phyloP scores from a whole-genome alignment of 1,284 basidiomycete species.

The Rhodotorula sp. region DNA sequence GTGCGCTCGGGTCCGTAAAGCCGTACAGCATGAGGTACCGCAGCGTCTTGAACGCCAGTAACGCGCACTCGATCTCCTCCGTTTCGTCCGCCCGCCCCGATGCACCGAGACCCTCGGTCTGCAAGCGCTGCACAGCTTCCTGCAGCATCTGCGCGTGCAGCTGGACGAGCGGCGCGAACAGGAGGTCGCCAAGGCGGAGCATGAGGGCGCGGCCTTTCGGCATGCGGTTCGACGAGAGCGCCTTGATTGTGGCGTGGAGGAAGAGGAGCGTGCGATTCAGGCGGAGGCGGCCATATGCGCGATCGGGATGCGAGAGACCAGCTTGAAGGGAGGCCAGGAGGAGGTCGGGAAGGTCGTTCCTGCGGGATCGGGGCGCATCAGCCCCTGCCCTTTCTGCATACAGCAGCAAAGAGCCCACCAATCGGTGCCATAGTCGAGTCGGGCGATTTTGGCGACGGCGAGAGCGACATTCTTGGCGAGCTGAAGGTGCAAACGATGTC shows the following conservation, averaged over 20 bases:
- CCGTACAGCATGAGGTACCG: constrained; percentile 42
- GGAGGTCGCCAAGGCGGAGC: constrained; percentile 22
- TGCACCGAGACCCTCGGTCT: neutral
- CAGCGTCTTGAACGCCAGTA: constrained; percentile 40
- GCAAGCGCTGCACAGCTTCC: constrained; percentile 20
- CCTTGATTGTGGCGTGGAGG: constrained; percentile 41
- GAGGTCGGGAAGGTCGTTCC: constrained; percentile 41
- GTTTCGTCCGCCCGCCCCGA: neutral
- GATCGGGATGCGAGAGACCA: constrained; percentile 17
- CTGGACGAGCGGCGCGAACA: constrained; percentile 26
- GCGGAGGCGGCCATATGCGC: constrained; percentile 24
- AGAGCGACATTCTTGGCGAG: constrained; percentile 42
- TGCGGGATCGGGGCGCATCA: neutral
- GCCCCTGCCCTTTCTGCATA: rapidly evolving
- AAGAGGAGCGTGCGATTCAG: constrained; percentile 41
- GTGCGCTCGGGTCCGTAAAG: constrained; percentile 26
- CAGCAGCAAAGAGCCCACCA: constrained; percentile 28
- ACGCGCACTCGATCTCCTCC: constrained; percentile 24
- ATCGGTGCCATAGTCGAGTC: constrained; percentile 41
- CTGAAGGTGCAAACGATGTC: constrained; percentile 13
- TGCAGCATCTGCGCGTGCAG: constrained; percentile 20
- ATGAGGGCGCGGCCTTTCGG: constrained; percentile 38
- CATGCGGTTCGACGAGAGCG: constrained; percentile 43
- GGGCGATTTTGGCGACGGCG: constrained; percentile 44
- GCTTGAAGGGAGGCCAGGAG: constrained; percentile 37